Conservation (phyloP, 2,329 filamentous ascomycete genomes). For the Atkinsonella hypoxylon region DNA sequence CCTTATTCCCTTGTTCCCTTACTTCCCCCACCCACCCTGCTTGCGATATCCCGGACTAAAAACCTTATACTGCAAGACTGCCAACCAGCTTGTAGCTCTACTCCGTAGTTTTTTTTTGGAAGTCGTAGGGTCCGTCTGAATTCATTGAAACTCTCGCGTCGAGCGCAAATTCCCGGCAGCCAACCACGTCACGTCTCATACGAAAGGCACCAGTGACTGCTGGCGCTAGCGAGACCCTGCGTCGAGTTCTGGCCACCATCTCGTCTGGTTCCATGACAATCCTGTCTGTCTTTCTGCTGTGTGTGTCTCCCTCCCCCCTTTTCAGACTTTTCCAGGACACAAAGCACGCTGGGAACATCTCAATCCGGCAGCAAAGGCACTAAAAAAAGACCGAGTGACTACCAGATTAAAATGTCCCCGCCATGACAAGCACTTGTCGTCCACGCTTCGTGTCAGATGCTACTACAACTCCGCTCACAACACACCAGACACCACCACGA, state of each 20-base stretch:
- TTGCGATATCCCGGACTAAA: not conserved
- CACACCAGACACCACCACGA: not conserved
- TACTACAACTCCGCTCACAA: not conserved
- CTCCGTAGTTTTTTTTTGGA: not conserved
- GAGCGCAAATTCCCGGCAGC: not conserved
- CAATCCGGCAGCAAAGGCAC: too few species aligned
- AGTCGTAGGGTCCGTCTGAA: not conserved
- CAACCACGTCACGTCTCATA: not conserved
- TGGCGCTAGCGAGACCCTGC: slow-evolving; percentile 4
- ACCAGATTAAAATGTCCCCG: too few species aligned
- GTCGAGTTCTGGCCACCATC: not conserved
- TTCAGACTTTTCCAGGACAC: not conserved
- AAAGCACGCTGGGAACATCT: too few species aligned
- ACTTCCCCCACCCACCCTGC: too few species aligned
- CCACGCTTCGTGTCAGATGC: not conserved
- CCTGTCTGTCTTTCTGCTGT: not conserved
- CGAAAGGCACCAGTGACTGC: not conserved
- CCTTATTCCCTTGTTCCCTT: too few species aligned
- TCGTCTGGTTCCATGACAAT: not conserved
- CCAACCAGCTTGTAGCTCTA: not conserved
- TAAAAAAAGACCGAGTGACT: too few species aligned
- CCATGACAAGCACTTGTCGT: not conserved
- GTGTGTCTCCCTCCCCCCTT: not conserved
- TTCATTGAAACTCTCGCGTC: slow-evolving; percentile 1
- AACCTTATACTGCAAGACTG: not conserved